phyloP scores from a whole-genome alignment of 1,139 yeast genomes.

The Saccharomyces pastorianus region DNA sequence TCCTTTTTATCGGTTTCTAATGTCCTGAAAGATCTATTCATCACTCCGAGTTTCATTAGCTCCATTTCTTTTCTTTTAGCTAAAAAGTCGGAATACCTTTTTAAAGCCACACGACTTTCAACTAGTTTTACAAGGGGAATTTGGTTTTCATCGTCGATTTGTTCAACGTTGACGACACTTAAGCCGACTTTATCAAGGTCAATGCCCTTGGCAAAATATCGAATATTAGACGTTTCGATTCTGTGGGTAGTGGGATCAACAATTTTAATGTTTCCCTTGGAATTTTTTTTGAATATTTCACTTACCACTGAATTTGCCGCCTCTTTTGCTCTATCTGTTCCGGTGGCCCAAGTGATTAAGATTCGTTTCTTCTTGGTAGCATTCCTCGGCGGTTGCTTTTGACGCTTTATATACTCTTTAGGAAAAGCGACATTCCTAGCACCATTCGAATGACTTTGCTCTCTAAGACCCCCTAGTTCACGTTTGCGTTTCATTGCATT shows the following conservation, averaged over 20 bases:
- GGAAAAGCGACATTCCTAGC: neutral
- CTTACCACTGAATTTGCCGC: slow-evolving; percentile 22
- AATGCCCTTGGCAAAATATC: slow-evolving; percentile 20
- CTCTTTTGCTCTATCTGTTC: slow-evolving; percentile 25
- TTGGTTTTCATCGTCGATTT: slow-evolving; percentile 7
- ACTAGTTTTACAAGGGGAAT: slow-evolving; percentile 34
- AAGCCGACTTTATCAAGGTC: slow-evolving; percentile 23
- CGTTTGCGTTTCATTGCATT: neutral
- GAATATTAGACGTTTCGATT: slow-evolving; percentile 17
- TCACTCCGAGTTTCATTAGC: slow-evolving; percentile 22
- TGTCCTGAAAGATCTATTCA: slow-evolving; percentile 10
- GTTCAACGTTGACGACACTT: slow-evolving; percentile 22
- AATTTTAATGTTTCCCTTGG: slow-evolving; percentile 21
- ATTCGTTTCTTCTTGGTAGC: slow-evolving; percentile 9
- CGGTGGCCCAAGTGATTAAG: slow-evolving; percentile 24
- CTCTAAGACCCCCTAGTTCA: neutral
- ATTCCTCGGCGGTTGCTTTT: neutral
- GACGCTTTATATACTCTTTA: neutral
- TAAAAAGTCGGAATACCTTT: slow-evolving; percentile 35
- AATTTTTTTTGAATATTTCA: slow-evolving; percentile 20
- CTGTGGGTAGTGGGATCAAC: slow-evolving; percentile 18
- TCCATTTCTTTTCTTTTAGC: slow-evolving; percentile 31
- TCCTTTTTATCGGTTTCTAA: slow-evolving; percentile 19
- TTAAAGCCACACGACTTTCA: slow-evolving; percentile 32
- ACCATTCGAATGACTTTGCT: neutral